These are phyloP conservation scores for Fomitopsis pinicola DNA, from an alignment of 1,284 basidiomycete species.

Conservation along the genomic window DNA sequence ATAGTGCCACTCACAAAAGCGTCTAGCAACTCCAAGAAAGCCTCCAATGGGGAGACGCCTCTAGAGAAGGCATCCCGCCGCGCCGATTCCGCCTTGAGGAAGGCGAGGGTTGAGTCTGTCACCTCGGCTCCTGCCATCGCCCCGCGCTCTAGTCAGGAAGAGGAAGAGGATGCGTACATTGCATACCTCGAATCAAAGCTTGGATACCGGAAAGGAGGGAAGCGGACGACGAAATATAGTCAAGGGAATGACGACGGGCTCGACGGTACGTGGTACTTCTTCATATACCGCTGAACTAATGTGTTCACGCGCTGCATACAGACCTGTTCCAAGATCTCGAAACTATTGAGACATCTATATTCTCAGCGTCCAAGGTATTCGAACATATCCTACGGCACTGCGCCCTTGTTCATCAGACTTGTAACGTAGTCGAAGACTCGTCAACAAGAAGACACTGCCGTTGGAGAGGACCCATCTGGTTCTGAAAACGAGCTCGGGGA, in stretches of 20 bases:
- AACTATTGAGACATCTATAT: slow-evolving; percentile 10
- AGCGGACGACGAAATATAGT: slow-evolving; percentile 22
- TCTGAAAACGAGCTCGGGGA: slow-evolving; percentile 4
- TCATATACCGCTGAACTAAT: neutral
- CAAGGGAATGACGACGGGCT: slow-evolving; percentile 27
- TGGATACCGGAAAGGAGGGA: slow-evolving; percentile 24
- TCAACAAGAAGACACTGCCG: neutral
- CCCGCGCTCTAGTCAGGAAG: slow-evolving; percentile 18
- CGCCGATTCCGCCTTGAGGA: slow-evolving; percentile 8
- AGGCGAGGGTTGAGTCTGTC: slow-evolving; percentile 3
- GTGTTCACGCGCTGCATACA: neutral
- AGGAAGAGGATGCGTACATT: slow-evolving; percentile 29
- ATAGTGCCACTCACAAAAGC: slow-evolving; percentile 28
- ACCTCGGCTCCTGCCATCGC: slow-evolving; percentile 2
- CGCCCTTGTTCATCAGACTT: neutral
- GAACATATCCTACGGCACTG: neutral
- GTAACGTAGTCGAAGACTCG: neutral
- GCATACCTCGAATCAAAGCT: slow-evolving; percentile 28
- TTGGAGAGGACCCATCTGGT: neutral
- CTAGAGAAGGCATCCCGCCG: slow-evolving; percentile 32
- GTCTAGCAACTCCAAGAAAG: neutral
- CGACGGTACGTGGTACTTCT: slow-evolving; percentile 18
- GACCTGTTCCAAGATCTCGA: slow-evolving; percentile 26
- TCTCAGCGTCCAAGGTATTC: neutral
- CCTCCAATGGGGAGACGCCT: slow-evolving; percentile 16